Evolutionary conservation across 2,329 filamentous ascomycete species (phyloP).

Genomic region (Periconia sp.): DNA sequence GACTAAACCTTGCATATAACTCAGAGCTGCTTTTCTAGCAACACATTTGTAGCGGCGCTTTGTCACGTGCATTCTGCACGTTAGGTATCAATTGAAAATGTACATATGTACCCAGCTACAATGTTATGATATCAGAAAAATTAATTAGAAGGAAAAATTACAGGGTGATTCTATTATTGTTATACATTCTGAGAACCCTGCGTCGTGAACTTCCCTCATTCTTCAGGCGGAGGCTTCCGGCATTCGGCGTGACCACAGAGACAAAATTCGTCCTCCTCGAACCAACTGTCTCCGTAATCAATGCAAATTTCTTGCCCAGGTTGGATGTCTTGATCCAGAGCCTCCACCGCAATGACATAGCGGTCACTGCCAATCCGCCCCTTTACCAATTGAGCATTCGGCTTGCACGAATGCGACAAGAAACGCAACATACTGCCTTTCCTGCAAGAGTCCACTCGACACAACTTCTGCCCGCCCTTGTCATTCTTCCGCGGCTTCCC

Average conservation of each 20-base stretch:
- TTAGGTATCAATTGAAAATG: too few species aligned
- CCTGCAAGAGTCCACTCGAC: conserved; percentile 1
- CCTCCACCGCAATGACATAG: conserved; percentile 3
- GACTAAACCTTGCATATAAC: too few species aligned
- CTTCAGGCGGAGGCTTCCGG: background rate
- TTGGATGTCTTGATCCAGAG: background rate
- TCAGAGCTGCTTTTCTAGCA: too few species aligned
- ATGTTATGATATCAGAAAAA: too few species aligned
- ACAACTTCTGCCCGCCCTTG: background rate
- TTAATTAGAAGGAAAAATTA: too few species aligned
- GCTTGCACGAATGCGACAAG: conserved; percentile 11
- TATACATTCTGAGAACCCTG: too few species aligned
- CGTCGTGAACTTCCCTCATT: too few species aligned
- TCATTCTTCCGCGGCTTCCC: background rate
- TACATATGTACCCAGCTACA: too few species aligned
- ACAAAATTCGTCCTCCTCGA: background rate
- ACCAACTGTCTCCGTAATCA: conserved; percentile 10
- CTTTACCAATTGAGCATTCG: conserved; percentile 1
- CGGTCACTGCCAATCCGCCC: conserved; percentile 2
- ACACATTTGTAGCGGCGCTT: too few species aligned
- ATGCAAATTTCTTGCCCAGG: conserved; percentile 9
- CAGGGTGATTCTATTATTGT: too few species aligned
- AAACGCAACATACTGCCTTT: conserved; percentile 9
- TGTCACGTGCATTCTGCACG: too few species aligned
- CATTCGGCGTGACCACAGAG: background rate